Evolutionary conservation across 331 rosid genomes (phyloP), one percentile per base, ranked within the genome.

Genomic region (Acacia pycnantha): DNA sequence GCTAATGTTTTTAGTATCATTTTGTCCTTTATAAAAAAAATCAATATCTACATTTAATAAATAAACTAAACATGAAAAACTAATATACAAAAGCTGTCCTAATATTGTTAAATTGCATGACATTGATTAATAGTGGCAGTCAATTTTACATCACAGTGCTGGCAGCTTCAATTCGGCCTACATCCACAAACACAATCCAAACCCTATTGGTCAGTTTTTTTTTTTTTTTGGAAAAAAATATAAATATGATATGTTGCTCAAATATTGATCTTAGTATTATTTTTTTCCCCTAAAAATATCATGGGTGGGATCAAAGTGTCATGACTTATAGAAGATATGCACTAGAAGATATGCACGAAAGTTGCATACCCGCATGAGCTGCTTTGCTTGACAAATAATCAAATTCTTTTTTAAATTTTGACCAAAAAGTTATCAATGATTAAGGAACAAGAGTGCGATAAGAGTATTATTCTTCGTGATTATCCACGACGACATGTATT

Each of bases 61-160:
- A 48, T 10, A 47, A 47, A 47, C 51, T 47, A 2, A 6, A 18
- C 3, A 51, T 18, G 61, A 5, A 19, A 53, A 19, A 21, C 2
- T 2, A 53, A 21, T 53, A 53, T 21, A 18, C 11, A 19, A 53
- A 53, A 4, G 53, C 15, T 21, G 61, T 19, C 61, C 58, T 6
- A 6, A 8, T 11, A 13, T 11, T 67, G 46, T 33, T 83, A 74
- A 59, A 83, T 31, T 74, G 68, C 81, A 73, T 73, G 85, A 26
- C 70, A 67, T 78, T 84, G 87, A 76, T 82, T 59, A 65, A 78
- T 84, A 84, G 90, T 88, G 88, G 82, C 31, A 54, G 88, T 84
- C 87, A 75, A 81, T 86, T 89, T 67, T 76, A 82, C 51, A 65
- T 79, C 85, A 18, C 31, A 73, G 76, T 86, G 81, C 53, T 74